Evolutionary conservation across 768 basidiomycete species (phyloP).

Genomic region (Lactarius hengduanensis): DNA sequence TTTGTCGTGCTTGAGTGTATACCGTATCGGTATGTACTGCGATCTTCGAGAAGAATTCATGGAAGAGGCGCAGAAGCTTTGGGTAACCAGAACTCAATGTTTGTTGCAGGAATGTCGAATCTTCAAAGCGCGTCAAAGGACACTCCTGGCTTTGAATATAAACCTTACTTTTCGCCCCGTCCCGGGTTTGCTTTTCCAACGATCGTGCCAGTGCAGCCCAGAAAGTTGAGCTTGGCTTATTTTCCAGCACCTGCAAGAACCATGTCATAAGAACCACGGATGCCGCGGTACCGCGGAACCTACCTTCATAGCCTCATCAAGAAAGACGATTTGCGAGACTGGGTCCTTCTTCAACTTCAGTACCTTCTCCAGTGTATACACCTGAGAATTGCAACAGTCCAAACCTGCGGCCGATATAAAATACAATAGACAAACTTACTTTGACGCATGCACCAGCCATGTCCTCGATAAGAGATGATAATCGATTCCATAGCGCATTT

Average conservation of each 20-base stretch:
- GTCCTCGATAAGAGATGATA: constrained; percentile 83
- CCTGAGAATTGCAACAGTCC: constrained; percentile 44
- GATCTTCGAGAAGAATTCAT: constrained; percentile 95
- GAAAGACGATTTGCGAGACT: constrained; percentile 69
- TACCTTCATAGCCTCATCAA: constrained; percentile 95
- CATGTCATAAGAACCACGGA: neutral
- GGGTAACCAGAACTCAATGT: constrained; percentile 87
- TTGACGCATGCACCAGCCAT: constrained; percentile 92
- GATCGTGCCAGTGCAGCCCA: constrained; percentile 82
- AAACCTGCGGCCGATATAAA: neutral
- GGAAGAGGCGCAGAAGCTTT: constrained; percentile 83
- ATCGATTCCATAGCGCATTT: constrained; percentile 72
- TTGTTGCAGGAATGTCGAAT: constrained; percentile 87
- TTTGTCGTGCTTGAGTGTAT: constrained; percentile 82
- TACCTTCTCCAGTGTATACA: constrained; percentile 94
- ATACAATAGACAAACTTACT: constrained; percentile 38
- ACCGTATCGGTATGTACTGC: constrained; percentile 94
- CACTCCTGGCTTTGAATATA: neutral
- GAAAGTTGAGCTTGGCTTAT: constrained; percentile 86
- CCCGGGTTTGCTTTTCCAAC: constrained; percentile 79
- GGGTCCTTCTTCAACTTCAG: constrained; percentile 85
- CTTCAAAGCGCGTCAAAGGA: constrained; percentile 40
- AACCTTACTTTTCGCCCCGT: constrained; percentile 71
- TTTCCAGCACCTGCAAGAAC: constrained; percentile 67
- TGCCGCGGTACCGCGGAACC: constrained; percentile 10